phyloP scores from a whole-genome alignment of 768 basidiomycete species.

The Cantharellus cinnabarinus region DNA sequence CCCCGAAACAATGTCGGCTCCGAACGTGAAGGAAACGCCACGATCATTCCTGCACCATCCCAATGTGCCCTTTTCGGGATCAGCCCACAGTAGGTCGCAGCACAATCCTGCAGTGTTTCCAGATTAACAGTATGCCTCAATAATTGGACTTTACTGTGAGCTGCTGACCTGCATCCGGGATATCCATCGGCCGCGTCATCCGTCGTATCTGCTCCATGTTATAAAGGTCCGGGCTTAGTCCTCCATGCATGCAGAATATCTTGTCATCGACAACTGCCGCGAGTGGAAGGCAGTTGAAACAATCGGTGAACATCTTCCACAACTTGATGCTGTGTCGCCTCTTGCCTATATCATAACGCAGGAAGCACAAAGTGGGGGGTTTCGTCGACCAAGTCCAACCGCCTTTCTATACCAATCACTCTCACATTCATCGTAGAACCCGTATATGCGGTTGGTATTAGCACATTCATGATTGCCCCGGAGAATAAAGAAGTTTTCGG shows the following conservation, averaged over 20 bases:
- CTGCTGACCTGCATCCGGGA: conserved; percentile 80
- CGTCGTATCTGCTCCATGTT: conserved; percentile 99
- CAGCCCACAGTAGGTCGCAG: conserved; percentile 95
- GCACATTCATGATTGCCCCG: conserved; percentile 98
- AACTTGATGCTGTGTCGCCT: conserved; percentile 99
- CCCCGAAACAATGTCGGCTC: conserved; percentile 90
- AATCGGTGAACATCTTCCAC: conserved; percentile 99
- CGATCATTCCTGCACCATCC: conserved; percentile 99
- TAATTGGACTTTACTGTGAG: neutral
- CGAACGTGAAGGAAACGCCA: conserved; percentile 97
- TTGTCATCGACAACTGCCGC: conserved; percentile 99
- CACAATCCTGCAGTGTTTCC: conserved; percentile 41
- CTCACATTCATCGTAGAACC: conserved; percentile 99
- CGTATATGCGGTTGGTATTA: conserved; percentile 98
- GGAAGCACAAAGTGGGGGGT: neutral
- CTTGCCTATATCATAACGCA: conserved; percentile 45
- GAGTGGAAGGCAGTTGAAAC: conserved; percentile 98
- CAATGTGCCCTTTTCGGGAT: conserved; percentile 97
- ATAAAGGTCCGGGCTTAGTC: conserved; percentile 89
- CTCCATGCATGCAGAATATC: conserved; percentile 99
- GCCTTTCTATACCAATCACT: conserved; percentile 8
- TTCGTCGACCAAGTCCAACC: neutral
- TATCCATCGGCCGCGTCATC: conserved; percentile 97
- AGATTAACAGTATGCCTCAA: neutral
- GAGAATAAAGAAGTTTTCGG: conserved; percentile 99